Evolutionary conservation across 139 green algal genomes (phyloP).

Genomic region (Mesotaenium endlicherianum): DNA sequence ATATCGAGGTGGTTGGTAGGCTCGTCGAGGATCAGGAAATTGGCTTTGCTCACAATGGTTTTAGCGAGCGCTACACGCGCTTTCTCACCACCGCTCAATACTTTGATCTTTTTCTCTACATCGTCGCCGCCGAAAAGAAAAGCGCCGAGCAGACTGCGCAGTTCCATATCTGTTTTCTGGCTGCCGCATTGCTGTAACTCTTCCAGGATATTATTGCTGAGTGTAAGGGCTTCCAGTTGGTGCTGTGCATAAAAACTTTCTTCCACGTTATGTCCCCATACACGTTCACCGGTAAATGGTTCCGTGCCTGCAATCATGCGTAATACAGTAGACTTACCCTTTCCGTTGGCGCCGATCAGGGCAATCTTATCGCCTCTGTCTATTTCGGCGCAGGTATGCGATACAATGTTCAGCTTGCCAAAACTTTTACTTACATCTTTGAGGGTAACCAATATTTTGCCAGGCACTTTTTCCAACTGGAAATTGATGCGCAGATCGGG

Average conservation of each 20-base stretch:
- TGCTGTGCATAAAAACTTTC: background rate
- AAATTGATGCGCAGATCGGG: background rate
- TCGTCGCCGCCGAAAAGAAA: background rate
- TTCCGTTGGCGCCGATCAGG: background rate
- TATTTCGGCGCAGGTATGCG: background rate
- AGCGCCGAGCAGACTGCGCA: background rate
- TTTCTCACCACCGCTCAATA: background rate
- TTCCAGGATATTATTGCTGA: background rate
- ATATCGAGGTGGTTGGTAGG: constrained; percentile 1
- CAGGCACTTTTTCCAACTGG: background rate
- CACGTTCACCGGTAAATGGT: background rate
- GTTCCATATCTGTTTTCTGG: background rate
- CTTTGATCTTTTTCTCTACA: background rate
- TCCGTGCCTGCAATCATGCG: background rate
- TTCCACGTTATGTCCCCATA: background rate
- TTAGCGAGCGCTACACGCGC: background rate
- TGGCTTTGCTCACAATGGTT: background rate
- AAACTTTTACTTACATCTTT: background rate
- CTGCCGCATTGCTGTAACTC: background rate
- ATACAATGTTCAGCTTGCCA: background rate
- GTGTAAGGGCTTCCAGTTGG: background rate
- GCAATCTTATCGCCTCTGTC: background rate
- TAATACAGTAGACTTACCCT: background rate
- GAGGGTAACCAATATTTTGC: background rate
- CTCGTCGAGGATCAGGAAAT: background rate